A percentile compares a stretch with the other conserved stretches of the same genome.
Conservation (phyloP, 2,329 filamentous ascomycete genomes). For the Trichophyton schoenleinii region DNA sequence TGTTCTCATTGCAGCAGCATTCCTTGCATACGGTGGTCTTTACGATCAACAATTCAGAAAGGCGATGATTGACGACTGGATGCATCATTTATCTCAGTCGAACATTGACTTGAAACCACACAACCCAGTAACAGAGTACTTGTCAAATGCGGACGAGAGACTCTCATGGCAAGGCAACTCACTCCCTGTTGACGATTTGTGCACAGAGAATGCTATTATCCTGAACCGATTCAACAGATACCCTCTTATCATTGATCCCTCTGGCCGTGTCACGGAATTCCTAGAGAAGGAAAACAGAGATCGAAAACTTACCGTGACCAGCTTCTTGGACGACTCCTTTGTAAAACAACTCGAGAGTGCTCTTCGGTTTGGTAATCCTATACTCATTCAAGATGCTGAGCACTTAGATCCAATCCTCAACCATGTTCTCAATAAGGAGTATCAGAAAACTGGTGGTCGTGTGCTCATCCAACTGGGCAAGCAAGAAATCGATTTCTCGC, state of each 20-base stretch:
- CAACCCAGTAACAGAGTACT: conserved; percentile 89
- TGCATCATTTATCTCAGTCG: conserved; percentile 83
- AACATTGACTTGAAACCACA: conserved; percentile 85
- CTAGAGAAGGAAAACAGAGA: conserved; percentile 90
- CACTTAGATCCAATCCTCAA: conserved; percentile 95
- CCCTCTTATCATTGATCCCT: conserved; percentile 95
- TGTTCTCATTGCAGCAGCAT: conserved; percentile 89
- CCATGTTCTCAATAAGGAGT: conserved; percentile 98
- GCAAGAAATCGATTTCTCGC: conserved; percentile 98
- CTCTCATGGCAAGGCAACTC: conserved; percentile 90
- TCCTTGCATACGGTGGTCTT: conserved; percentile 89
- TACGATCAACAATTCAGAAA: conserved; percentile 98
- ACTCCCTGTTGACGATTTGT: conserved; percentile 88
- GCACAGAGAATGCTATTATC: conserved; percentile 96
- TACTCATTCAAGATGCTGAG: conserved; percentile 95
- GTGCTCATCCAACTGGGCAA: conserved; percentile 96
- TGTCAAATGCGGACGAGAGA: conserved; percentile 91
- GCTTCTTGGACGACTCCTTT: conserved; percentile 95
- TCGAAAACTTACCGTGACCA: conserved; percentile 85
- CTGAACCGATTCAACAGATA: conserved; percentile 97
- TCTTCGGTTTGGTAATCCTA: conserved; percentile 92
- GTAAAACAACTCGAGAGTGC: conserved; percentile 97
- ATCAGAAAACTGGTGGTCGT: conserved; percentile 95
- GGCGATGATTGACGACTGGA: conserved; percentile 95
- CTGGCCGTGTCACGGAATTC: conserved; percentile 87